phyloP scores from a whole-genome alignment of 2,329 filamentous ascomycete genomes.

The Aspergillus pseudotamarii region DNA sequence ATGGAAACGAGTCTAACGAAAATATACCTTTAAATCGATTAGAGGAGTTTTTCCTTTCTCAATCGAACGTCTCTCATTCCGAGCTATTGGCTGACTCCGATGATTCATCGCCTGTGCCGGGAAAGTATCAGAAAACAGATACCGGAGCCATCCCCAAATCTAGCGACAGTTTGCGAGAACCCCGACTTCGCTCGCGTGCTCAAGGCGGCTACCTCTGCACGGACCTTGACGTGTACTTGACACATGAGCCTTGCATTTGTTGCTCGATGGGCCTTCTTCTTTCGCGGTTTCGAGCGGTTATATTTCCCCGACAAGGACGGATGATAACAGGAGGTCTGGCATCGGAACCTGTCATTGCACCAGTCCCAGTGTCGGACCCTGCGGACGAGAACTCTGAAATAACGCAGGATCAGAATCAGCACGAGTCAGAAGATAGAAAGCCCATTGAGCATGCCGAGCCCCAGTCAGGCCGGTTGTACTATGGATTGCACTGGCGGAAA shows the following conservation, averaged over 20 bases:
- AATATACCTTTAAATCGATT: slow-evolving; percentile 27
- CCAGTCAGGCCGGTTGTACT: slow-evolving; percentile 35
- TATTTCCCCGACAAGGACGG: slow-evolving; percentile 65
- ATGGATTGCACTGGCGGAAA: slow-evolving; percentile 67
- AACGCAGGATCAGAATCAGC: slow-evolving; percentile 25
- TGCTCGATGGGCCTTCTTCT: slow-evolving; percentile 96
- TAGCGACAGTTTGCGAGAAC: slow-evolving; percentile 6
- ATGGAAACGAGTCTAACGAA: slow-evolving; percentile 17
- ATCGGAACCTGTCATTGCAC: slow-evolving; percentile 59
- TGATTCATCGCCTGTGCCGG: slow-evolving; percentile 16
- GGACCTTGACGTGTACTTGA: slow-evolving; percentile 88
- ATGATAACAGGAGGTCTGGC: slow-evolving; percentile 86
- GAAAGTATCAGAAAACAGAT: slow-evolving; percentile 23
- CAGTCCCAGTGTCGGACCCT: slow-evolving; percentile 9
- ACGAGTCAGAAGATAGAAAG: background rate
- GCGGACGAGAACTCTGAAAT: slow-evolving; percentile 9
- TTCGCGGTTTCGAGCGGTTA: slow-evolving; percentile 83
- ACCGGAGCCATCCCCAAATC: slow-evolving; percentile 16
- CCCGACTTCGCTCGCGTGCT: slow-evolving; percentile 69
- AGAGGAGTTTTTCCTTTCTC: slow-evolving; percentile 50
- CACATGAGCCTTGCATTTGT: slow-evolving; percentile 94
- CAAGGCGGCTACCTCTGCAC: slow-evolving; percentile 90
- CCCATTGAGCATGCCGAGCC: background rate
- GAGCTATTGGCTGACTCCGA: slow-evolving; percentile 51
- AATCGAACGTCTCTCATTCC: slow-evolving; percentile 30